These are phyloP conservation scores for Strobilomyces dryophilus DNA, from an alignment of 768 basidiomycete species.

Conservation along the genomic window DNA sequence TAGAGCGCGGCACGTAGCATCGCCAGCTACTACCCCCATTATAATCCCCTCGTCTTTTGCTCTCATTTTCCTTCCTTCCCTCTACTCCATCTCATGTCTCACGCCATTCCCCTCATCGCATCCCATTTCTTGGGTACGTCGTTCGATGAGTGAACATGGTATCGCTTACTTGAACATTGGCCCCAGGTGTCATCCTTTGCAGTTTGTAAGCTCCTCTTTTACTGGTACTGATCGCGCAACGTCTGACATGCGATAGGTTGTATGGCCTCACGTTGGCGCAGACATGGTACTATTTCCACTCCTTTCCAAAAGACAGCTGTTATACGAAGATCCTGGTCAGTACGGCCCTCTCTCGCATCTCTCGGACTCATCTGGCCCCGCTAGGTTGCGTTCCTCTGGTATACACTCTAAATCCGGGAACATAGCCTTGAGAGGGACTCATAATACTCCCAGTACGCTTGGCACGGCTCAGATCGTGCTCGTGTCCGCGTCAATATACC, in stretches of 20 bases:
- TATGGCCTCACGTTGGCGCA: constrained; percentile 35
- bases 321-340: constrained; percentile 32
- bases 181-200: constrained; percentile 29
- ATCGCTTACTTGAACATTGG: constrained; percentile 8
- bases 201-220: constrained; percentile 22
- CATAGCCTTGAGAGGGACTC: not conserved
- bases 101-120: constrained; percentile 19
- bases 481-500: constrained; percentile 30
- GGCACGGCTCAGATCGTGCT: constrained; percentile 29
- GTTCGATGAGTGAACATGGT: not conserved
- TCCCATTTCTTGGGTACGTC: constrained; percentile 28
- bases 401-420: not conserved
- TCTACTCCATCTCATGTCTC: constrained; percentile 12
- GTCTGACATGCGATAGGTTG: constrained; percentile 21
- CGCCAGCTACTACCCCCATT: constrained; percentile 12
- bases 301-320: constrained; percentile 27
- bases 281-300: constrained; percentile 32
- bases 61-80: not conserved
- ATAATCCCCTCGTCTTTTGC: constrained; percentile 5
- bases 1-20: constrained; percentile 26
- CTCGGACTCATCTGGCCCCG: not conserved
- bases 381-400: constrained; percentile 31
- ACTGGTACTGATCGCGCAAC: not conserved
- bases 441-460: constrained; percentile 14
- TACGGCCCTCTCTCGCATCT: not conserved